phyloP scores from a whole-genome alignment of 2,329 filamentous ascomycete species.

The Stagonosporopsis rhizophila region DNA sequence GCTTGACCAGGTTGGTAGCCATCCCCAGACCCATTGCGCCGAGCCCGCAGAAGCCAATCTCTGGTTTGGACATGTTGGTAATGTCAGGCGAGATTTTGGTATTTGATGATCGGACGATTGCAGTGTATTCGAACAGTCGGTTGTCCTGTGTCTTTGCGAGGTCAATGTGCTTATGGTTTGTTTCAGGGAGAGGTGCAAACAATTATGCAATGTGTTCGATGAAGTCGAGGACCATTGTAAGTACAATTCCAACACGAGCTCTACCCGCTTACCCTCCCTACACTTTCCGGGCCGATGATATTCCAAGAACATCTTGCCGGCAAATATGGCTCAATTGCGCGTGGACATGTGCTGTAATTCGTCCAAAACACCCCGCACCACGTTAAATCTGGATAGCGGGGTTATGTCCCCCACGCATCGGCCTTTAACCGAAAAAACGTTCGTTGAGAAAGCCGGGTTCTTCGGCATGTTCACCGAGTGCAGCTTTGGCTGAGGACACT shows the following conservation, averaged over 20 bases:
- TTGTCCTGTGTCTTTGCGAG: background rate
- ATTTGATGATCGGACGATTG: background rate
- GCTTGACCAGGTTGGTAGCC: conserved; percentile 74
- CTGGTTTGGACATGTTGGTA: conserved; percentile 51
- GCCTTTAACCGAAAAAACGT: conserved; percentile 24
- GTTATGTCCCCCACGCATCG: conserved; percentile 26
- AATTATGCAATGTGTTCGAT: background rate
- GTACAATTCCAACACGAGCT: conserved; percentile 10
- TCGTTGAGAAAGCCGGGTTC: conserved; percentile 15
- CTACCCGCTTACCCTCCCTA: conserved; percentile 7
- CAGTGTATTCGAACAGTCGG: background rate
- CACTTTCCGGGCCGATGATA: conserved; percentile 15
- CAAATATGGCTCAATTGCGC: conserved; percentile 21
- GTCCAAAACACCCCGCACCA: conserved; percentile 32
- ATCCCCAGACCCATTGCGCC: conserved; percentile 85
- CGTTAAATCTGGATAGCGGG: conserved; percentile 25
- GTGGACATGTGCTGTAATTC: conserved; percentile 19
- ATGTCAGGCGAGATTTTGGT: background rate
- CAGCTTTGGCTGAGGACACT: background rate
- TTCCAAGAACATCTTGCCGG: conserved; percentile 18
- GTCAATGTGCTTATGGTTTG: background rate
- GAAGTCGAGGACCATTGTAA: conserved; percentile 4
- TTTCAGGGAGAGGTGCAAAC: background rate
- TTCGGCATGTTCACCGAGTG: conserved; percentile 12
- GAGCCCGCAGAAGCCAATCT: conserved; percentile 74